A percentile compares a stretch with the other conserved stretches of the same genome.
Conservation (phyloP, 257 asterid species). For the Solanum dulcamara region DNA sequence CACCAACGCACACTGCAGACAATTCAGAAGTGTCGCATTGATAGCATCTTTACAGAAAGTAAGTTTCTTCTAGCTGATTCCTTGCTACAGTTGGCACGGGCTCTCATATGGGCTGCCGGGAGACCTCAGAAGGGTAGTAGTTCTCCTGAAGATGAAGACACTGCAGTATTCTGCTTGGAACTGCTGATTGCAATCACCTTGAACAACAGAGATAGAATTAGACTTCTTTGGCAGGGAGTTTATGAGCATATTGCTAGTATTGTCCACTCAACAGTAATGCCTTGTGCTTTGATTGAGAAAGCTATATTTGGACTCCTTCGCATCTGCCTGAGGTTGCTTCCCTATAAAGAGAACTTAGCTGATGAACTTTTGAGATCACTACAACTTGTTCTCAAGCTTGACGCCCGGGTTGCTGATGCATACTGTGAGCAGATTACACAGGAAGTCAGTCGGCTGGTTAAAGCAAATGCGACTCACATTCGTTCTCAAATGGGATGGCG, state of each 20-base stretch:
- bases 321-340: slow-evolving; percentile 80
- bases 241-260: slow-evolving; percentile 85
- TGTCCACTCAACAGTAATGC: slow-evolving; percentile 83
- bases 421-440: slow-evolving; percentile 94
- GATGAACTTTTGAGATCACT: slow-evolving; percentile 76
- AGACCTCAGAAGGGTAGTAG: slow-evolving; percentile 75
- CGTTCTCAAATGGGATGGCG: slow-evolving; percentile 83
- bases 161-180: slow-evolving; percentile 92
- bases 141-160: slow-evolving; percentile 91
- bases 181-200: slow-evolving; percentile 78
- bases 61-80: slow-evolving; percentile 83
- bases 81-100: slow-evolving; percentile 79
- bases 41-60: slow-evolving; percentile 86
- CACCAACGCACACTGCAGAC: slow-evolving; percentile 94
- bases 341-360: slow-evolving; percentile 79
- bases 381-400: slow-evolving; percentile 81
- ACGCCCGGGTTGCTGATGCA: slow-evolving; percentile 85
- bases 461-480: slow-evolving; percentile 70
- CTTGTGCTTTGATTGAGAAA: slow-evolving; percentile 87
- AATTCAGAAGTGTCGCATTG: slow-evolving; percentile 84
- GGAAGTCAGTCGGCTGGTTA: slow-evolving; percentile 83
- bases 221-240: slow-evolving; percentile 85
- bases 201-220: slow-evolving; percentile 81
- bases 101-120: slow-evolving; percentile 92
- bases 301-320: slow-evolving; percentile 90